phyloP scores from a whole-genome alignment of 805 yeast species.

The Yamadazyma phyllophila region DNA sequence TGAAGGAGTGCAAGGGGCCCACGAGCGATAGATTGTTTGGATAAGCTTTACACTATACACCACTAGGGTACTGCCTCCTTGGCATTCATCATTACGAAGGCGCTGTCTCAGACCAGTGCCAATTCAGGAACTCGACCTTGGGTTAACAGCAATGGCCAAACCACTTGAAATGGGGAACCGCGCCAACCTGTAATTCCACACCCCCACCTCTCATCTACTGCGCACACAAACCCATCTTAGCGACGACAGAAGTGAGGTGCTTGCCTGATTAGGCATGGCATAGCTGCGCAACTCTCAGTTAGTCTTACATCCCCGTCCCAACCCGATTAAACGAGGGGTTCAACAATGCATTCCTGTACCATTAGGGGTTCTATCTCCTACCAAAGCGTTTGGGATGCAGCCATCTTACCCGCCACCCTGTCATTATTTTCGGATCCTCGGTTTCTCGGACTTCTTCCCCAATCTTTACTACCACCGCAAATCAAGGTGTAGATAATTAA shows the following conservation, averaged over 20 bases:
- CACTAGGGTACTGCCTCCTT: too few relatives aligned
- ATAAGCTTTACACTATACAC: too few relatives aligned
- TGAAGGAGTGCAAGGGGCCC: too few relatives aligned
- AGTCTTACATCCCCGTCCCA: background rate
- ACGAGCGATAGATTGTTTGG: too few relatives aligned
- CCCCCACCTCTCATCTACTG: background rate
- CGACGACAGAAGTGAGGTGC: background rate
- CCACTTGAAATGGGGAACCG: background rate
- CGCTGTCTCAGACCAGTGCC: too few relatives aligned
- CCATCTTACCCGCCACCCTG: background rate
- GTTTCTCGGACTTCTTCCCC: slow-evolving; percentile 1
- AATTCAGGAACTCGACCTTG: too few relatives aligned
- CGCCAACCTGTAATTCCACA: background rate
- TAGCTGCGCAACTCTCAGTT: slow-evolving; percentile 1
- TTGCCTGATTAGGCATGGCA: slow-evolving; percentile 2
- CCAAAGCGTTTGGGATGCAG: background rate
- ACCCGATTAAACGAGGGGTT: slow-evolving; percentile 3
- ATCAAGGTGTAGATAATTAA: background rate
- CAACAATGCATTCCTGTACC: background rate
- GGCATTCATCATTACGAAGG: too few relatives aligned
- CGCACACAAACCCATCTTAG: background rate
- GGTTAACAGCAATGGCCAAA: too few relatives aligned
- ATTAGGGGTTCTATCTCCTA: slow-evolving; percentile 1
- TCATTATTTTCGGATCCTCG: background rate
- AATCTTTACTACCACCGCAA: background rate